phyloP scores from a whole-genome alignment of 768 basidiomycete genomes.

The Lentinus tigrinus region DNA sequence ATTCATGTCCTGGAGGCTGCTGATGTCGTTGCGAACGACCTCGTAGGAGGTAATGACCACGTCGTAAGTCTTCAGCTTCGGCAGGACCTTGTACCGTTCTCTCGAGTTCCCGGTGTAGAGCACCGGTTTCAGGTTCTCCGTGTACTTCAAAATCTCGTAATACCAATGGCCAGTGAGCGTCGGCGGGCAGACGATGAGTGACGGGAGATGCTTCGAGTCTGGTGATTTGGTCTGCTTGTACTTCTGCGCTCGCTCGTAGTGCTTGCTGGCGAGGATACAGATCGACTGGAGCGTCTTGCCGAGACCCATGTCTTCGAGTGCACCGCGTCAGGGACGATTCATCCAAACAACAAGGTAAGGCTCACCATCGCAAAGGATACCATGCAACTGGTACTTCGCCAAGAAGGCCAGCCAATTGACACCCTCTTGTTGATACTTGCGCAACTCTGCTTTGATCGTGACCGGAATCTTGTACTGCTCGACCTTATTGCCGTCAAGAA shows the following conservation, averaged over 20 bases:
- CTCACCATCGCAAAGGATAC: constrained; percentile 90
- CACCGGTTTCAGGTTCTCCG: constrained; percentile 78
- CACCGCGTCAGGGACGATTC: constrained; percentile 5
- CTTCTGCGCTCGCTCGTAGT: constrained; percentile 77
- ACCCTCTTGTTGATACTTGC: constrained; percentile 97
- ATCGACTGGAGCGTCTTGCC: constrained; percentile 98
- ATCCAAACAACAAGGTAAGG: neutral
- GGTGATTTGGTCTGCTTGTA: constrained; percentile 64
- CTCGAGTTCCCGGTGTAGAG: constrained; percentile 86
- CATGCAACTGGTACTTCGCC: constrained; percentile 96
- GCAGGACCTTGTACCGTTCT: constrained; percentile 70
- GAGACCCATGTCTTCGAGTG: constrained; percentile 86
- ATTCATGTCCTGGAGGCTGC: constrained; percentile 64
- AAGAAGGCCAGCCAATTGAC: constrained; percentile 99
- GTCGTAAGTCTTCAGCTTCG: constrained; percentile 70
- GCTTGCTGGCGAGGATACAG: constrained; percentile 93
- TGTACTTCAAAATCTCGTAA: constrained; percentile 94
- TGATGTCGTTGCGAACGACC: constrained; percentile 92
- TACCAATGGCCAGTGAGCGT: constrained; percentile 99
- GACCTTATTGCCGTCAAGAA: constrained; percentile 94
- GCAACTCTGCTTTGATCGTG: constrained; percentile 86
- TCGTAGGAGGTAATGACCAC: constrained; percentile 98
- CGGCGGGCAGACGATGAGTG: constrained; percentile 93
- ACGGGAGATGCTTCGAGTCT: constrained; percentile 84
- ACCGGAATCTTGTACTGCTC: constrained; percentile 87